Evolutionary conservation across 768 basidiomycete species (phyloP), one percentile per base, ranked within the genome.

Genomic region (Tricholomella constricta): DNA sequence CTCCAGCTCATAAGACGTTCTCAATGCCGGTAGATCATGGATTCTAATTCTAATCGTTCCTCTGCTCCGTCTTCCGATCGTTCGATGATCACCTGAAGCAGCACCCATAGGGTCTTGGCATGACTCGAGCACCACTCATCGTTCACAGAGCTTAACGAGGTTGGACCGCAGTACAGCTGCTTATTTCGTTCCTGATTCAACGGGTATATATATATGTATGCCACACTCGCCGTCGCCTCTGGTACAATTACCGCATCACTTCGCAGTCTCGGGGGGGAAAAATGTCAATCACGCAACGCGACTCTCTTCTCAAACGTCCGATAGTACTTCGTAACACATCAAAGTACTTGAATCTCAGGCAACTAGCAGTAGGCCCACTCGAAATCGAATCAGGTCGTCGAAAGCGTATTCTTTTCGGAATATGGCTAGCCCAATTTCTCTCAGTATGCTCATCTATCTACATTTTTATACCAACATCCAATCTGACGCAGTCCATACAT

Each of bases 351-450:
- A 6, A 44, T 23, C n/a, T n/a, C 1, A 22, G 23, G 38, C 50
- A 9, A 38, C 56, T n/a, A n/a, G n/a, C n/a, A n/a, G n/a, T 62
- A 22, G 86, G 85, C 0, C 88, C 88, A 11, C 64, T 80, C 12
- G 85, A 88, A 34, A 80, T 90, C 22, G 72, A 81, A n/a, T 65
- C 64, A 11, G 75, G 75, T 4, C 84, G 77, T 14, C 75, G 85
- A 8, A 75, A 79, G 59, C 76, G 80, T 0, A 89, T 90, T 51
- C 65, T 89, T n/a, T 78, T 78, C 14, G 86, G 86, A 34, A 75
- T 90, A 20, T 89, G 86, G 87, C 70, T 78, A 1, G 86, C 84
- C 2, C 84, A 81, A 5, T 89, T 90, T 69, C 78, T 91, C 36
- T 85, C 84, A 26, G 88, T 91, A 59, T 61, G 87, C 77, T 9